Base-by-base conservation (phyloP, 2,329 filamentous ascomycete species). In the Pleoardoris graminearum region DNA sequence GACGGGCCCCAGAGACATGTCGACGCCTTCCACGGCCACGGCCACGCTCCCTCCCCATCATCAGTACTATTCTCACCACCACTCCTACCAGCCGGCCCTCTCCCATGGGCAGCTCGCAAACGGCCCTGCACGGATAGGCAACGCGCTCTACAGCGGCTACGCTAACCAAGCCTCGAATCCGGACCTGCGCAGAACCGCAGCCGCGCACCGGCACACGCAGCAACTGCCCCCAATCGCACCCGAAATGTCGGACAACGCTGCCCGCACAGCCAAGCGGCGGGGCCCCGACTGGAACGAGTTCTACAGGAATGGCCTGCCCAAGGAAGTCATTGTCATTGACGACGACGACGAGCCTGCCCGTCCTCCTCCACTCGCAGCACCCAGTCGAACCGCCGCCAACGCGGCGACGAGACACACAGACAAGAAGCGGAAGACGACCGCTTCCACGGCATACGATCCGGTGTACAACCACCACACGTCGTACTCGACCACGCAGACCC, bases 351-450 rank as follows among this genome's bases (percentile, higher is more conserved):
- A 67, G 48, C 57, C 57, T 23, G 52, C 64, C 10, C 45, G 52
- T 25, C 56, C 59, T 17, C 62, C 54, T 23, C 62, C 51, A 16
- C 60, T 54, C 30, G 58, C 62, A 21, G 63, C 53, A 33, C 57
- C 65, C 16, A 53, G 48, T 23, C 61, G 64, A 49, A 66, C 62
- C 29, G 58, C 59, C 8, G 60, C 79, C 11, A 80, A 80, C 27
- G 78, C 76, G 3, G 75, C 74, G 3, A 60, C 65, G 37, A 77
- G 78, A 29, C 86, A 86, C 69, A 74, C 81, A 38, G 82, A 84
- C 67, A 96, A 93, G 79, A 91, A 85, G 80, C 83, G 87, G 76
- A 90, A 87, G 75, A 90, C 85, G 72, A 78, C 80, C 66, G 72
- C 81, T 62, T 74, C 84, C 62, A 76, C 79, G 2, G 78, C 79